Percentiles rank a stretch among this genome's conserved stretches.
phyloP scores from a whole-genome alignment of 2,329 filamentous ascomycete genomes.

The Colletotrichum scovillei region DNA sequence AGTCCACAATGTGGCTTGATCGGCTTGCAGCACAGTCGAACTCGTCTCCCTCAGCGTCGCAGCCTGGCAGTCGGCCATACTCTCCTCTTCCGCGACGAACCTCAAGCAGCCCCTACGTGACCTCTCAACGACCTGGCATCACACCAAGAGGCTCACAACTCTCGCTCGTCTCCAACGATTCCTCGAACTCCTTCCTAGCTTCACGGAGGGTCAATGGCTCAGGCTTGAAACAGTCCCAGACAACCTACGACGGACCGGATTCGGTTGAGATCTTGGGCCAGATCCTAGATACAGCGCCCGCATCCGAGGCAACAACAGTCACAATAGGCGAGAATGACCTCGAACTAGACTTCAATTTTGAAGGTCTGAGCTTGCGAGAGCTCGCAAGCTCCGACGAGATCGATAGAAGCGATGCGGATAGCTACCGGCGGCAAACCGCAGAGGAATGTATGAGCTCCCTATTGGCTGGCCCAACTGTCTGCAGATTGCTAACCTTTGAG shows the following conservation, averaged over 20 bases:
- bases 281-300: slow-evolving; percentile 50
- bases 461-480: not conserved
- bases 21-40: slow-evolving; percentile 79
- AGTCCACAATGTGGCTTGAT: slow-evolving; percentile 84
- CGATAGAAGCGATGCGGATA: slow-evolving; percentile 39
- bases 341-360: slow-evolving; percentile 80
- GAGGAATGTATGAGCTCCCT: slow-evolving; percentile 74
- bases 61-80: slow-evolving; percentile 74
- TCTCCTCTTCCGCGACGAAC: slow-evolving; percentile 78
- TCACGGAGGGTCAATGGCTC: slow-evolving; percentile 76
- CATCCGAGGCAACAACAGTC: slow-evolving; percentile 31
- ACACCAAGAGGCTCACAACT: slow-evolving; percentile 81
- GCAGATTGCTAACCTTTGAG: slow-evolving; percentile 28
- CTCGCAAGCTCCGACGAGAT: slow-evolving; percentile 61
- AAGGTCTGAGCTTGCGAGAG: slow-evolving; percentile 78
- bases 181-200: slow-evolving; percentile 79
- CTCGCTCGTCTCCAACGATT: slow-evolving; percentile 82
- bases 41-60: slow-evolving; percentile 61
- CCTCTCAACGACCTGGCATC: slow-evolving; percentile 74
- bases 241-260: slow-evolving; percentile 68
- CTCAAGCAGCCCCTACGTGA: slow-evolving; percentile 74
- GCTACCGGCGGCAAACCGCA: slow-evolving; percentile 64
- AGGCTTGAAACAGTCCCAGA: slow-evolving; percentile 69
- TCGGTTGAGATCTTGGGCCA: slow-evolving; percentile 76
- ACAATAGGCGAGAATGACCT: slow-evolving; percentile 63